A percentile compares a stretch with the other conserved stretches of the same genome.
Conservation (phyloP, 441 rosid genomes). For the Populus tomentosa region DNA sequence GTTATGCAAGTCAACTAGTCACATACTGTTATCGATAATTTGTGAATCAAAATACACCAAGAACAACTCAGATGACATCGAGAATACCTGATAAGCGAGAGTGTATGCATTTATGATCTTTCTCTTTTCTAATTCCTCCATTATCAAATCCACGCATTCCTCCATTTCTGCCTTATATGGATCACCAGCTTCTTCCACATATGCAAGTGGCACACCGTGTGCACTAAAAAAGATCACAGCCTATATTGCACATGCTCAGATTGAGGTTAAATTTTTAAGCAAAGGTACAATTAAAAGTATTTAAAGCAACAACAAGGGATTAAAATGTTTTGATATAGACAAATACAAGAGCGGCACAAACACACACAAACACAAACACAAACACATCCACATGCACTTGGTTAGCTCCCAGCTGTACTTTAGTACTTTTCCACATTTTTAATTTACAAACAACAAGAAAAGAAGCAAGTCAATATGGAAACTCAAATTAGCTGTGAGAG, state of each 20-base stretch:
- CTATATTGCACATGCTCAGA: slow-evolving; percentile 39
- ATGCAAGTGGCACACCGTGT: slow-evolving; percentile 98
- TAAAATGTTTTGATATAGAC: too few species aligned
- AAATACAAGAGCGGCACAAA: too few species aligned
- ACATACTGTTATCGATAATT: not conserved
- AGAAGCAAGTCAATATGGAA: too few species aligned
- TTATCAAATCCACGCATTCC: slow-evolving; percentile 92
- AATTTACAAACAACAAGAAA: too few species aligned
- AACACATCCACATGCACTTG: not conserved
- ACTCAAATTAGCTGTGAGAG: too few species aligned
- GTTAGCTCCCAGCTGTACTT: not conserved
- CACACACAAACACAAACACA: too few species aligned
- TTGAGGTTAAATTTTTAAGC: not conserved
- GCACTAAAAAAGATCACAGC: slow-evolving; percentile 98
- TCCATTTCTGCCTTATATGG: slow-evolving; percentile 99
- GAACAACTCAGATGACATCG: not conserved
- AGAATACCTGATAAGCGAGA: slow-evolving; percentile 89
- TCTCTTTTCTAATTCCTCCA: slow-evolving; percentile 92
- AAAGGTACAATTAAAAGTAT: not conserved
- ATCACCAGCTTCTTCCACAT: slow-evolving; percentile 98
- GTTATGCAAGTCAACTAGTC: too few species aligned
- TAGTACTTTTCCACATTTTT: too few species aligned
- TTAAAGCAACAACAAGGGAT: too few species aligned
- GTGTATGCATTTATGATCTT: slow-evolving; percentile 66
- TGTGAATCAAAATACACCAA: not conserved